Evolutionary conservation across 371 early-diverging fungal genomes (phyloP), one percentile per base, ranked within the genome.

Genomic region (Mycotypha africana): DNA sequence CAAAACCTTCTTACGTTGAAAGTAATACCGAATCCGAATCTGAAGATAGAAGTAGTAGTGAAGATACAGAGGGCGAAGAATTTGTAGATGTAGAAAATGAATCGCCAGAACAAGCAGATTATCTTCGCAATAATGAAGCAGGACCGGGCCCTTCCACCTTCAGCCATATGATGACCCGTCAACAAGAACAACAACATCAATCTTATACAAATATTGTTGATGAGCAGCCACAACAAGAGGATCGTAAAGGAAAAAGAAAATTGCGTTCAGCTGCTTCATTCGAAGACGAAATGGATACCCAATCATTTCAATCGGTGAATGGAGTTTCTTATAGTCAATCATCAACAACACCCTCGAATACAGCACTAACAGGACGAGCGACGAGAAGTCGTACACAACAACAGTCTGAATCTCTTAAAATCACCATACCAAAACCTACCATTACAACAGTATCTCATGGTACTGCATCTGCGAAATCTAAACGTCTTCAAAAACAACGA

Each of bases 21-120:
- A 74, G 67, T 40, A 77, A 74, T 40, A 55, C 56, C 4, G 82
- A 74, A 7, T 79, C 73, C 6, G 64, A 63, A 23, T 75, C 73
- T n/a, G 63, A 61, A 4, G 68, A 70, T 19, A 58, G 58, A 46
- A 56, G 33, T 0, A 36, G 49, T 5, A 33, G 41, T 1, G 37
- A 26, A 24, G 79, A 74, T 38, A 52, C 53, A 4, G 82, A 74
- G 4, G 64, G 62, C 17, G 77, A 75, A 16, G 63, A 61, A 2
- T 38, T 25, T 2, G 61, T 70, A 5, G 62, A 66, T n/a, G 53
- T 56, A 1, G 57, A 57, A 22, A 41, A 52, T 14, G 35, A 45
- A 1, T 38, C 33, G 20, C 53, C 51, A 10, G 63, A 62, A 3
- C 34, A 40, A 32, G 53, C 58, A 24, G 46, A 49, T 49, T 28